Evolutionary conservation across 2,329 filamentous ascomycete species (phyloP).

Genomic region (Ceratocystis destructans): DNA sequence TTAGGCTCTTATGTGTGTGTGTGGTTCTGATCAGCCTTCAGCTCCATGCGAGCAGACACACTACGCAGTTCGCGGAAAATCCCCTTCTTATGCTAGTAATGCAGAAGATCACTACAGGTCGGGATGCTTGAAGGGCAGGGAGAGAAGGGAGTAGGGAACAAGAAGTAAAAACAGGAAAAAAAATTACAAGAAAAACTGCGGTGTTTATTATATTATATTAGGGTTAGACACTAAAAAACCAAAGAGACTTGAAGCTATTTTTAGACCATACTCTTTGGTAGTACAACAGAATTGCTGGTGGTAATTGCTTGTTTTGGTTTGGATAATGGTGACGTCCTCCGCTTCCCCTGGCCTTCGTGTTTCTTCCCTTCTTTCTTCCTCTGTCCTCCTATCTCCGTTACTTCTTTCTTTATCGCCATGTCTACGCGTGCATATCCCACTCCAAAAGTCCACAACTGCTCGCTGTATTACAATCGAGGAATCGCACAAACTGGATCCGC

Average conservation of each 20-base stretch:
- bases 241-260: neutral
- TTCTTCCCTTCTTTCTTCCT: neutral
- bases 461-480: neutral
- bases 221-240: neutral
- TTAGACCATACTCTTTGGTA: neutral
- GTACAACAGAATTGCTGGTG: neutral
- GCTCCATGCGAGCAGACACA: no score
- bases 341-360: neutral
- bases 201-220: neutral
- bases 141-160: no score
- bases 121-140: no score
- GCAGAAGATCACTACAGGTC: no score
- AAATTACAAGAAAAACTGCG: neutral
- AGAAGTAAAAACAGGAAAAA: neutral
- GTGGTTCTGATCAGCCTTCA: no score
- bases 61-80: no score
- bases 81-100: no score
- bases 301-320: neutral
- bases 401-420: no score
- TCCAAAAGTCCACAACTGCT: neutral
- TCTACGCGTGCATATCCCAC: no score
- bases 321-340: neutral
- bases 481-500: neutral
- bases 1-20: no score
- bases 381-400: no score